Evolutionary conservation across 345 rosid species (phyloP).

Genomic region (Schrenkiella parvula): DNA sequence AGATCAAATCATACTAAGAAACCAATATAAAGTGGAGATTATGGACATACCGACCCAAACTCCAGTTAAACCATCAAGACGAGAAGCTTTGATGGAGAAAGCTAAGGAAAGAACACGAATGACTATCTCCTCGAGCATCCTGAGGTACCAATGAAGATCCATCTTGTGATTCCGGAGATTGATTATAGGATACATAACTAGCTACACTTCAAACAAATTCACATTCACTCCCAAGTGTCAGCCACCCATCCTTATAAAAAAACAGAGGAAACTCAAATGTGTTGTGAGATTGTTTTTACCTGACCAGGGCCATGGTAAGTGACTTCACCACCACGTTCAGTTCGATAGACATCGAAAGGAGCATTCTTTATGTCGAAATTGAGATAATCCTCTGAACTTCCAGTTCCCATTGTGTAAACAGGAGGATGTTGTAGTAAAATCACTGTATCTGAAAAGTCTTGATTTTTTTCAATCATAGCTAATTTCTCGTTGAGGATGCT

Average conservation of each 20-base stretch:
- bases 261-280: background rate
- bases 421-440: slow-evolving; percentile 61
- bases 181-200: slow-evolving; percentile 78
- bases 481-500: slow-evolving; percentile 50
- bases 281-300: slow-evolving; percentile 33
- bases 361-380: slow-evolving; percentile 56
- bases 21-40: background rate
- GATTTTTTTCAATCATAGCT: slow-evolving; percentile 37
- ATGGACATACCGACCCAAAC: slow-evolving; percentile 67
- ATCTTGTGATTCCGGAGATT: slow-evolving; percentile 82
- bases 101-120: slow-evolving; percentile 66
- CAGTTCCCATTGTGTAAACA: slow-evolving; percentile 73
- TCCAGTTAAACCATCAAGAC: slow-evolving; percentile 71
- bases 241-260: background rate
- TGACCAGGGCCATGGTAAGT: slow-evolving; percentile 92
- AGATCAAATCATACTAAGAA: background rate
- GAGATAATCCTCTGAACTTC: slow-evolving; percentile 54
- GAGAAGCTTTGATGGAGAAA: slow-evolving; percentile 64
- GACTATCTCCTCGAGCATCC: slow-evolving; percentile 76
- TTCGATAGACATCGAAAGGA: slow-evolving; percentile 64
- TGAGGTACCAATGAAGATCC: slow-evolving; percentile 94
- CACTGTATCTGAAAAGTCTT: slow-evolving; percentile 57
- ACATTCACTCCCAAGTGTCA: background rate
- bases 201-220: slow-evolving; percentile 38
- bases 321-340: slow-evolving; percentile 90